Conservation (phyloP, 202 grass and related monocot species). For the Eragrostis tef region DNA sequence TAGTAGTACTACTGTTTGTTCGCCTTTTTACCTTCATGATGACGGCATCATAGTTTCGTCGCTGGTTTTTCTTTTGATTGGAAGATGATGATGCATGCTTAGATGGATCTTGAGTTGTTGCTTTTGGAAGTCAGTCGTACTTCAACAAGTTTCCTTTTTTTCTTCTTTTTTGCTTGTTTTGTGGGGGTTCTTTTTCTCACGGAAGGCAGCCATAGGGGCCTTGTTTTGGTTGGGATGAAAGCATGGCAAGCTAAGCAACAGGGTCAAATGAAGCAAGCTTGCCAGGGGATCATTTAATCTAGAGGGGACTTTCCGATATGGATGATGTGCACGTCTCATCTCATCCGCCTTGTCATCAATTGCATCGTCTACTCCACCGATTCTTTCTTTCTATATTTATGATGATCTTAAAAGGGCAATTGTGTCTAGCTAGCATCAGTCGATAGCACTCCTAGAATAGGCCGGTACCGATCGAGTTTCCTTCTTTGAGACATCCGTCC, state of each 20-base stretch:
- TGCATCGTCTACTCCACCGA: neutral
- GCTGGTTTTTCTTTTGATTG: neutral
- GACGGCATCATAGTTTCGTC: neutral
- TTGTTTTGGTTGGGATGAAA: slow-evolving; percentile 12
- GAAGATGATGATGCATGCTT: neutral
- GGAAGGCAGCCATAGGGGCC: slow-evolving; percentile 6
- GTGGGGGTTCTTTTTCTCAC: slow-evolving; percentile 5
- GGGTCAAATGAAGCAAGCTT: slow-evolving; percentile 8
- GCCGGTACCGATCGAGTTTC: neutral
- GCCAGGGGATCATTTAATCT: neutral
- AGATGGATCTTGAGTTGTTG: neutral
- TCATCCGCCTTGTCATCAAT: slow-evolving; percentile 30
- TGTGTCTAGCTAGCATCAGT: slow-evolving; percentile 7
- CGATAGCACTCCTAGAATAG: neutral
- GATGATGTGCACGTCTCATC: slow-evolving; percentile 30
- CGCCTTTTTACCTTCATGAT: neutral
- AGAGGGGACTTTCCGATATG: slow-evolving; percentile 22
- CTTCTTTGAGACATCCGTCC: neutral
- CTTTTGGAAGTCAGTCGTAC: neutral
- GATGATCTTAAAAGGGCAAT: neutral
- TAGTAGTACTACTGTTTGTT: neutral
- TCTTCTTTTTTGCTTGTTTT: neutral
- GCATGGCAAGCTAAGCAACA: slow-evolving; percentile 36
- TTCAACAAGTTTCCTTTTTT: neutral
- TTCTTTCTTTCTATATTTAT: neutral